Conservation (phyloP, 495 filamentous ascomycete species). For the Parathielavia appendiculata region DNA sequence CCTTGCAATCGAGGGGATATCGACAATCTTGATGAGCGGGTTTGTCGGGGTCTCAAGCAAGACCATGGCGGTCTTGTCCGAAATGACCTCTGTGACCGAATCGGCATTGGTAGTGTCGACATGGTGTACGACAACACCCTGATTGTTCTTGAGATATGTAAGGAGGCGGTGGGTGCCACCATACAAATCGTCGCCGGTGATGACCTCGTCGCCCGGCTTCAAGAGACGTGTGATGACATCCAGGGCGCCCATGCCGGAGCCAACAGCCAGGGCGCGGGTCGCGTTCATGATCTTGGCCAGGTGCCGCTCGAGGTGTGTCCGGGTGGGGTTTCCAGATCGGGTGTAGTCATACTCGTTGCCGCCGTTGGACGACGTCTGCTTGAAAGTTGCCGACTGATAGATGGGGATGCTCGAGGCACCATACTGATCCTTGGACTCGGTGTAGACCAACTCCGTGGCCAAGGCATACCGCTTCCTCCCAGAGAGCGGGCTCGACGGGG, state of each 20-base stretch:
- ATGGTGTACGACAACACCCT: conserved; percentile 89
- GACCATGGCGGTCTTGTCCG: conserved; percentile 84
- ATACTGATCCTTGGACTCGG: conserved; percentile 92
- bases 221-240: conserved; percentile 95
- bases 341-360: conserved; percentile 97
- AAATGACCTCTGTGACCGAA: conserved; percentile 61
- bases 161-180: conserved; percentile 92
- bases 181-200: conserved; percentile 95
- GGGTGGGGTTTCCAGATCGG: conserved; percentile 90
- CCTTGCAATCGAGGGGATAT: conserved; percentile 72
- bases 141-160: conserved; percentile 80
- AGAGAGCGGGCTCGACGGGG: conserved; percentile 81
- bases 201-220: conserved; percentile 90
- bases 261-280: conserved; percentile 81
- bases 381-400: conserved; percentile 98
- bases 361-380: conserved; percentile 71
- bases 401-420: conserved; percentile 92
- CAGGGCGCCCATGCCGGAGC: conserved; percentile 93
- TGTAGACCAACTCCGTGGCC: conserved; percentile 93
- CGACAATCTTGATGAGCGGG: conserved; percentile 95
- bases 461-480: conserved; percentile 80
- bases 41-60: conserved; percentile 96
- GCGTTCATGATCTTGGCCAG: conserved; percentile 98
- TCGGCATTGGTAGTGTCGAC: conserved; percentile 82
- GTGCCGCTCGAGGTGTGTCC: conserved; percentile 93